Conservation (phyloP, 805 yeast genomes). For the Clavispora vitiphila region DNA sequence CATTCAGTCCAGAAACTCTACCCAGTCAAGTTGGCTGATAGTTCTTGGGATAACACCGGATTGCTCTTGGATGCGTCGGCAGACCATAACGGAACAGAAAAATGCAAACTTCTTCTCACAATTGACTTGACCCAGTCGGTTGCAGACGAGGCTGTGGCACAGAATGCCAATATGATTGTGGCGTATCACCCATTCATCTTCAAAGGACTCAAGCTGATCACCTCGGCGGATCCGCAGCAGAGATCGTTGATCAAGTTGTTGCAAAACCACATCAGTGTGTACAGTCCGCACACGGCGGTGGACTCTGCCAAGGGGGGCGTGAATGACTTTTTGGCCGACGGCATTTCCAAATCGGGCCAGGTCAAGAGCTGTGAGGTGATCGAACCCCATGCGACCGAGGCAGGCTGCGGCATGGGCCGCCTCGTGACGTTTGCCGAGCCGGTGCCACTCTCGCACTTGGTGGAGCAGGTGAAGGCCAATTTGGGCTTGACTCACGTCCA, state of each 20-base stretch:
- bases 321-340: conserved; percentile 82
- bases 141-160: conserved; percentile 73
- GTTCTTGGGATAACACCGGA: conserved; percentile 95
- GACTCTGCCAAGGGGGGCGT: conserved; percentile 94
- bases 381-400: conserved; percentile 37
- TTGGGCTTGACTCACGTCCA: conserved; percentile 57
- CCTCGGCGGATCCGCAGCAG: conserved; percentile 71
- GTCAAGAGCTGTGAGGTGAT: conserved; percentile 32
- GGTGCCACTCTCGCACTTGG: conserved; percentile 39
- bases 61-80: conserved; percentile 64
- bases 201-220: conserved; percentile 74
- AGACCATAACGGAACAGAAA: conserved; percentile 11
- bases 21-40: conserved; percentile 78
- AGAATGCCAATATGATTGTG: conserved; percentile 53
- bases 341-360: conserved; percentile 35
- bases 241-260: conserved; percentile 65
- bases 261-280: conserved; percentile 77
- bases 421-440: conserved; percentile 46
- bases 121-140: conserved; percentile 82
- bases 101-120: conserved; percentile 53
- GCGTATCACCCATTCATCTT: conserved; percentile 95
- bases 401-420: conserved; percentile 81
- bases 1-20: conserved; percentile 62
- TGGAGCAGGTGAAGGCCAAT: conserved; percentile 47
- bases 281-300: conserved; percentile 93